Conservation (phyloP, 305 asterid species). For the Striga hermonthica region DNA sequence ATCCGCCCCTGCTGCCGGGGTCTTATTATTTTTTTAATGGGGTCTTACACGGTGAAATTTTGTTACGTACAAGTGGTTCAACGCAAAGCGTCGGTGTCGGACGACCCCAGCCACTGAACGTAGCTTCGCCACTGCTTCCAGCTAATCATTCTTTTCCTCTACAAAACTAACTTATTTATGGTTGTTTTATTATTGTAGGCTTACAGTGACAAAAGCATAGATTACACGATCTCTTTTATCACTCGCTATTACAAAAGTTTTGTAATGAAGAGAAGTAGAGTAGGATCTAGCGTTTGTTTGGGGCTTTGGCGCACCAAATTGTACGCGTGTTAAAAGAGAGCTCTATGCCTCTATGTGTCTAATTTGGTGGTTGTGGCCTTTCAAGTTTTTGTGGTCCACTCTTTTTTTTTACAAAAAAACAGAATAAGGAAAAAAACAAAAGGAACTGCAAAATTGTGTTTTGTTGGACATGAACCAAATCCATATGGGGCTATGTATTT, state of each 20-base stretch:
- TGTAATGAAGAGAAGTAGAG: background rate
- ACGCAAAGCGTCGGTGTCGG: no score
- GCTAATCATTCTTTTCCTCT: conserved; percentile 17
- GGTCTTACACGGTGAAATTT: no score
- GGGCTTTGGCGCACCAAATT: conserved; percentile 27
- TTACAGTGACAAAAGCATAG: conserved; percentile 82
- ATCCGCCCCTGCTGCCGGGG: no score
- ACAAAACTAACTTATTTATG: conserved; percentile 3
- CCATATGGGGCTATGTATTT: conserved; percentile 19
- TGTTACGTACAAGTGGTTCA: no score
- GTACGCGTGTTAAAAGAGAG: conserved; percentile 29
- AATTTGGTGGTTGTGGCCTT: conserved; percentile 37
- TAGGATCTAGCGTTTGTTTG: background rate
- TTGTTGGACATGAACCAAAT: background rate
- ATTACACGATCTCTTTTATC: conserved; percentile 60
- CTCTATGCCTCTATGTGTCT: conserved; percentile 27
- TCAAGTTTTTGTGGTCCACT: conserved; percentile 31
- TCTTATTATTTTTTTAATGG: no score
- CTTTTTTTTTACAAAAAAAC: background rate
- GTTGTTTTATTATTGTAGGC: conserved; percentile 41
- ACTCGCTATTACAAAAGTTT: conserved; percentile 24
- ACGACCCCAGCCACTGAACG: no score
- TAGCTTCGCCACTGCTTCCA: no score
- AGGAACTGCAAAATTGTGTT: background rate
- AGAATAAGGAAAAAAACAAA: background rate